Base-by-base conservation (phyloP, 371 early-diverging fungal species). In the Mucor mucedo region DNA sequence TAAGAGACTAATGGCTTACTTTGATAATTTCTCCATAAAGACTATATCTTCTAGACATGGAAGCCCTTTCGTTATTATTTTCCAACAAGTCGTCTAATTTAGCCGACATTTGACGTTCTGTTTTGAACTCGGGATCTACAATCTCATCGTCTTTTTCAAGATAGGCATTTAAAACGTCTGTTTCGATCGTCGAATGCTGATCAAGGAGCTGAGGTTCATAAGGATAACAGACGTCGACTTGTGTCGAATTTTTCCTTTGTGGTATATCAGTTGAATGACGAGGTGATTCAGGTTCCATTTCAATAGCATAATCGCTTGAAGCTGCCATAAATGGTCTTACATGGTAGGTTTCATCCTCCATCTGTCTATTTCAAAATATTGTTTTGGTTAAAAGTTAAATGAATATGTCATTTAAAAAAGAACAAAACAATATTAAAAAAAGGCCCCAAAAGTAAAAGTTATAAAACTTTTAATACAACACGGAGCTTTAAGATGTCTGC, bases 1-100 rank as follows among this genome's bases (percentile, higher is more conserved):
- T 28, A 29, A 13, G 2, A 27, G 5, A 50, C 21, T 16, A 35
- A 35, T 35, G 21, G 21, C 45, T 45, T 71, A 73, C 78, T 33
- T 60, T 57, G 27, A 70, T 32, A 30, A 68, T 65, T 32, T 70
- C 75, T 13, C 69, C 72, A 57, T 69, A 74, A 9, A 68, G 35
- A 54, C 73, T 79, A n/a, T 55, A 68, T 32, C 69, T 53, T 44
- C 69, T 58, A 16, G 65, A 39, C n/a, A 52, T 39, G 2, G 60
- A 49, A 2, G 39, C 32, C 16, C 49, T 55, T 10, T 64, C 65
- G 32, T 55, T 47, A 4, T 32, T 54, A 28, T 28, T 30, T 16
- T 69, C 66, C 3, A 65, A 14, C n/a, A 70, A 58, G 47, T 70
- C 70, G 39, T 62, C 63, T 14, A 70, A 35, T 52, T 58, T 66